phyloP scores from a whole-genome alignment of 2,329 filamentous ascomycete species.

The Pseudogymnoascus destructans region DNA sequence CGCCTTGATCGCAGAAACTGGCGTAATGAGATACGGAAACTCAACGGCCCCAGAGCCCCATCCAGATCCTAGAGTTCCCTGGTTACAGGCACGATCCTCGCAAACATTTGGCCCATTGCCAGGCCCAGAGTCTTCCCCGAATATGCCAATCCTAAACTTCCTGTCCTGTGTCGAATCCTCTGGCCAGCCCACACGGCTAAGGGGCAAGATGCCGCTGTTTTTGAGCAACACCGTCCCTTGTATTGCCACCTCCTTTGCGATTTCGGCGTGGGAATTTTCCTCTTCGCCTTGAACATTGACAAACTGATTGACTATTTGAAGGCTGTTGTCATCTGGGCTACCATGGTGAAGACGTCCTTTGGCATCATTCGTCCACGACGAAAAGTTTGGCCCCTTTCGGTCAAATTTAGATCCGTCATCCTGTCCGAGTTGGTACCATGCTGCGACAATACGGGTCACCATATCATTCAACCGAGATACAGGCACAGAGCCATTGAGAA shows the following conservation, averaged over 20 bases:
- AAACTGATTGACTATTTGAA: constrained; percentile 59
- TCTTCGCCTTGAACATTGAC: constrained; percentile 57
- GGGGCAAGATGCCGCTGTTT: constrained; percentile 55
- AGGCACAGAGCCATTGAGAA: constrained; percentile 74
- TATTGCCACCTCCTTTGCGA: constrained; percentile 64
- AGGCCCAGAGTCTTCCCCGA: constrained; percentile 60
- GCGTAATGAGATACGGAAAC: constrained; percentile 70
- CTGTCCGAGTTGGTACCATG: constrained; percentile 83
- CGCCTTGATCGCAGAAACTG: constrained; percentile 49
- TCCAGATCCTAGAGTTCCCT: constrained; percentile 70
- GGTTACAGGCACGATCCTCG: constrained; percentile 68
- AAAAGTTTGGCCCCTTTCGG: constrained; percentile 66
- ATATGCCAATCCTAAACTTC: constrained; percentile 51
- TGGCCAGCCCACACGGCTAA: constrained; percentile 40
- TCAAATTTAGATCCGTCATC: constrained; percentile 40
- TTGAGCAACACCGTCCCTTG: constrained; percentile 75
- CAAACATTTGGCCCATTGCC: constrained; percentile 61
- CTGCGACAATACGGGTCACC: constrained; percentile 72
- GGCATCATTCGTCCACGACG: constrained; percentile 66
- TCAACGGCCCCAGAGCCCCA: constrained; percentile 87
- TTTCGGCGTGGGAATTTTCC: constrained; percentile 42
- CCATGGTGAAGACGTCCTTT: constrained; percentile 56
- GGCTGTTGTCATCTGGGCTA: constrained; percentile 36
- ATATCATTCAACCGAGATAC: constrained; percentile 78
- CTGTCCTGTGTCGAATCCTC: constrained; percentile 28